Evolutionary conservation across 2,329 filamentous ascomycete genomes (phyloP).

Genomic region (Metarhizium brunneum): DNA sequence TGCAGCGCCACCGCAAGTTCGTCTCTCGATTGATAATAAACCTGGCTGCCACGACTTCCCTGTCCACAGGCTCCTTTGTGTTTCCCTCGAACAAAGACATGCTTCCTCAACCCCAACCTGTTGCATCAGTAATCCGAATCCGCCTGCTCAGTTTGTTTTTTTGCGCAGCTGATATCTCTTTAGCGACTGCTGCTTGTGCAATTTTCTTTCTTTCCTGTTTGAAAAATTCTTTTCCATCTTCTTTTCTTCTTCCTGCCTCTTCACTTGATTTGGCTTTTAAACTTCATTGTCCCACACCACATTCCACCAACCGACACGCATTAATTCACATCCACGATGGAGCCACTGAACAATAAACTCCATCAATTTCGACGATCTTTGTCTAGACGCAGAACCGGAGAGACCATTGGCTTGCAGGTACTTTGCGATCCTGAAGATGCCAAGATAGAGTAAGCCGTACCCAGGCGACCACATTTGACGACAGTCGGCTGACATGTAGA

Average conservation of each 20-base stretch:
- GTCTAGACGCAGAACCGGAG: slow-evolving; percentile 9
- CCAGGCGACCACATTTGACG: not conserved
- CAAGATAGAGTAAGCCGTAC: slow-evolving; percentile 13
- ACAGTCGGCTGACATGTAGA: not conserved
- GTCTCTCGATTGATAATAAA: too few species aligned
- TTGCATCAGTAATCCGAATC: not conserved
- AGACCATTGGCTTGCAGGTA: slow-evolving; percentile 12
- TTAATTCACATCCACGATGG: not conserved
- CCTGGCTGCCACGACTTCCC: too few species aligned
- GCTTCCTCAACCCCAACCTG: not conserved
- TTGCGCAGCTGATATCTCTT: not conserved
- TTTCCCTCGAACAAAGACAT: too few species aligned
- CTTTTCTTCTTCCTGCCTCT: not conserved
- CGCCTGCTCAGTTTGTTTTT: not conserved
- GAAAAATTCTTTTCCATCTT: too few species aligned
- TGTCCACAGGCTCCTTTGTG: too few species aligned
- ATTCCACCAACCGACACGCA: not conserved
- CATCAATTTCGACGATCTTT: slow-evolving; percentile 14
- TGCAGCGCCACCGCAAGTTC: too few species aligned
- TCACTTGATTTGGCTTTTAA: too few species aligned
- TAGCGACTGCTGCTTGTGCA: not conserved
- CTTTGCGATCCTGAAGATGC: slow-evolving; percentile 14
- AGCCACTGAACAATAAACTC: slow-evolving; percentile 13
- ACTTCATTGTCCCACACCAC: too few species aligned
- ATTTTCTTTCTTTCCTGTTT: not conserved